Conservation (phyloP, 164 flowering plant species). For the Chimonanthus salicifolius region DNA sequence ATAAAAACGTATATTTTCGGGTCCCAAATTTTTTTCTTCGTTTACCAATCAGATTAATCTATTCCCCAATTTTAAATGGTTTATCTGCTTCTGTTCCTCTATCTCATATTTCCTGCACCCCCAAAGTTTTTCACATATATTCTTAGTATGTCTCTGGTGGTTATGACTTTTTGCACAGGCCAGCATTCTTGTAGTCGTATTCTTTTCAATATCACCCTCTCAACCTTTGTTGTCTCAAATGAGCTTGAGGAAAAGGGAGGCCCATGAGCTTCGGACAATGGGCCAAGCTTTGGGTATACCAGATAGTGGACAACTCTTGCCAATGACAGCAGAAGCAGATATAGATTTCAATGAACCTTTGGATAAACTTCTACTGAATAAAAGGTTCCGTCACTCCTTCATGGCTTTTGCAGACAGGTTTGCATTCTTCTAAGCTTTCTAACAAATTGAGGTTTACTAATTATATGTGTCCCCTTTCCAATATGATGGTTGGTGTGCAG, state of each 20-base stretch:
- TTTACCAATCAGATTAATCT: background rate
- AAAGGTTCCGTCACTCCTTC: conserved; percentile 68
- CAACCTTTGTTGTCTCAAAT: conserved; percentile 76
- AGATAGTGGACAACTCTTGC: conserved; percentile 51
- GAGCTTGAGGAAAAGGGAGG: conserved; percentile 63
- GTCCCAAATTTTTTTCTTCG: background rate
- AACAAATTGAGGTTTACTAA: background rate
- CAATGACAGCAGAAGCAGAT: conserved; percentile 23
- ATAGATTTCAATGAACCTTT: conserved; percentile 62
- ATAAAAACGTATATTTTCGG: background rate
- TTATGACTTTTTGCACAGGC: conserved; percentile 38
- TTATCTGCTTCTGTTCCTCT: no score
- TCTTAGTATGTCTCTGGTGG: conserved; percentile 10
- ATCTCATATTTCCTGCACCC: background rate
- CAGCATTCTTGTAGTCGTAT: conserved; percentile 57
- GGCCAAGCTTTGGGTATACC: conserved; percentile 81
- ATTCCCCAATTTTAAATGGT: background rate
- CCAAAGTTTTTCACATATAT: background rate
- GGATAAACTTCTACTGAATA: conserved; percentile 70
- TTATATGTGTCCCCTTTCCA: no score
- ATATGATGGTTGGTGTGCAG: no score
- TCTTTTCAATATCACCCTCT: conserved; percentile 72
- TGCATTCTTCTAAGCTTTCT: background rate
- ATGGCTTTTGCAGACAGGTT: conserved; percentile 90
- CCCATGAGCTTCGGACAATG: conserved; percentile 45